Percentiles rank a stretch among this genome's conserved stretches.
These are phyloP conservation scores for Discostella stelligeroides DNA, from an alignment of 108 stramenopile species.

Conservation along the genomic window DNA sequence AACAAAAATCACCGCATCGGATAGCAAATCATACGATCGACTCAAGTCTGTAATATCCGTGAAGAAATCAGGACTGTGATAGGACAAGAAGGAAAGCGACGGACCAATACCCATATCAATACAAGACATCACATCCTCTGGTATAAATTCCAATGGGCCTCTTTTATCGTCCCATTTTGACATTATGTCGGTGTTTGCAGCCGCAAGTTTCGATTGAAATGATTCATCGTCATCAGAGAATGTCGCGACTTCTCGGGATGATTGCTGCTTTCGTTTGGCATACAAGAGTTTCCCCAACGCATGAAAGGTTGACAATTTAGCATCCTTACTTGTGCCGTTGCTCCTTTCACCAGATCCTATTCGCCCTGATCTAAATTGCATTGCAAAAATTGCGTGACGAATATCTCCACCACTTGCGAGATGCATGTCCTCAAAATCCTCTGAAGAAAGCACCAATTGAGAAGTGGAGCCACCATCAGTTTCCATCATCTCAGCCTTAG, in stretches of 20 bases:
- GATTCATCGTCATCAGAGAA: conserved; percentile 21
- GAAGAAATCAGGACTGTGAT: conserved; percentile 85
- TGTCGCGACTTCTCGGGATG: not conserved
- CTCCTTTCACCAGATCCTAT: not conserved
- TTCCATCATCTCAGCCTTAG: conserved; percentile 38
- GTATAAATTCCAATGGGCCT: conserved; percentile 74
- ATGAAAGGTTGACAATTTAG: conserved; percentile 81
- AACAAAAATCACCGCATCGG: conserved; percentile 67
- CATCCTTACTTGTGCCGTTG: conserved; percentile 48
- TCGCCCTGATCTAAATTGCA: conserved; percentile 65
- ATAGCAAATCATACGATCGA: conserved; percentile 57
- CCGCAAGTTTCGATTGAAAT: not conserved
- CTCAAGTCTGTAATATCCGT: conserved; percentile 74
- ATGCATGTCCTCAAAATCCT: conserved; percentile 66
- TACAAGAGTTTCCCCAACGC: conserved; percentile 89
- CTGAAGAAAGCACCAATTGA: conserved; percentile 12
- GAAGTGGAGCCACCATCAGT: not conserved
- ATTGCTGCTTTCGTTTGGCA: conserved; percentile 65
- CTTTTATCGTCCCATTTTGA: conserved; percentile 38
- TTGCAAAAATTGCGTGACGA: conserved; percentile 80
- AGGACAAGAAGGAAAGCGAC: conserved; percentile 75
- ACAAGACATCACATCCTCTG: conserved; percentile 74
- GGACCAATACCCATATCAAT: conserved; percentile 69
- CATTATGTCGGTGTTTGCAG: not conserved
- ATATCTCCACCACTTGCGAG: conserved; percentile 76